Evolutionary conservation across 1,139 yeast species (phyloP).

Genomic region (Suhomyces maxii): DNA sequence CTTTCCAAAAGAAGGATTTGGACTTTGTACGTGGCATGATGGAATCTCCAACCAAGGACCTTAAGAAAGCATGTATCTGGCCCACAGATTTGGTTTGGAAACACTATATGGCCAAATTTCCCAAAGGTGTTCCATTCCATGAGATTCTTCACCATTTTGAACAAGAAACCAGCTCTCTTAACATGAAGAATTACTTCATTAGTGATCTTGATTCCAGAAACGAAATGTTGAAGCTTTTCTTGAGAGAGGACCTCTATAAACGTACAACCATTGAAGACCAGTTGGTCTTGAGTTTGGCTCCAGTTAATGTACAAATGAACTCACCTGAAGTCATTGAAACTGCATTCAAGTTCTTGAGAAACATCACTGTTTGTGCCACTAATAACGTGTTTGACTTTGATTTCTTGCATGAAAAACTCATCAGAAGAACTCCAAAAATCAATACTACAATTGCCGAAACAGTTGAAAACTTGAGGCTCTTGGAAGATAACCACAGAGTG

Average conservation of each 20-base stretch:
- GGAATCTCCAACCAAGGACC: constrained; percentile 43
- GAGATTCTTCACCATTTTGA: constrained; percentile 51
- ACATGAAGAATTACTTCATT: constrained; percentile 34
- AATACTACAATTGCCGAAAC: constrained; percentile 22
- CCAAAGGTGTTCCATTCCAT: constrained; percentile 44
- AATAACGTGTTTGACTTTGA: constrained; percentile 46
- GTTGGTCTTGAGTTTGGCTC: constrained; percentile 59
- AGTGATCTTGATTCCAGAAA: constrained; percentile 48
- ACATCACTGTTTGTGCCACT: constrained; percentile 39
- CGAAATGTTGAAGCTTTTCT: constrained; percentile 47
- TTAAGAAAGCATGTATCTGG: constrained; percentile 64
- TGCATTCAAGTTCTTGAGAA: constrained; percentile 34
- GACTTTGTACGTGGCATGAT: constrained; percentile 45
- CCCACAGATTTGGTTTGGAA: constrained; percentile 68
- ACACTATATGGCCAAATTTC: constrained; percentile 55
- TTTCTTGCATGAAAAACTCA: constrained; percentile 33
- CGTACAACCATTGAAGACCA: constrained; percentile 50
- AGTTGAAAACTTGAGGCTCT: constrained; percentile 42
- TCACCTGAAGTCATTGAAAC: constrained; percentile 29
- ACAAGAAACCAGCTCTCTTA: constrained; percentile 27
- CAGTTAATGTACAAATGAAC: constrained; percentile 38
- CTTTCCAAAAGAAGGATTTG: constrained; percentile 48
- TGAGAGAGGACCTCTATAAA: constrained; percentile 28
- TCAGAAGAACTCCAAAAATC: constrained; percentile 24
- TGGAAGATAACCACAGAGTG: constrained; percentile 72